phyloP scores from a whole-genome alignment of 139 green algal species.

The Gonium pectorale region DNA sequence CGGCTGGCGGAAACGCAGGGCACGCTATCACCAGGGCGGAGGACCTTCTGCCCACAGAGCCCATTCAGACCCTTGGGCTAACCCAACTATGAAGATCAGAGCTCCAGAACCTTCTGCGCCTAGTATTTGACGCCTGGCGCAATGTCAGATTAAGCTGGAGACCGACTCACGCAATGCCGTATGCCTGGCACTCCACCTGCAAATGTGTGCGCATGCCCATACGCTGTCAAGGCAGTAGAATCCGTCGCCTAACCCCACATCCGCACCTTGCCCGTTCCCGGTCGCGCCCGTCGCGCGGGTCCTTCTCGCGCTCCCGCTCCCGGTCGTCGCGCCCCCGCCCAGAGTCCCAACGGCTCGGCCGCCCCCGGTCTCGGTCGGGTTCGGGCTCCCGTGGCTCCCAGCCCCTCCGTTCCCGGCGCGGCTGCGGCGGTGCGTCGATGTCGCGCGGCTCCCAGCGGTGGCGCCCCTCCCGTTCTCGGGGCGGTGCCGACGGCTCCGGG shows the following conservation, averaged over 20 bases:
- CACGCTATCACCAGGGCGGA: too few relatives aligned
- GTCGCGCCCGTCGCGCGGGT: not conserved
- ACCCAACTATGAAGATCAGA: too few relatives aligned
- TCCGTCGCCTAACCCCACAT: not conserved
- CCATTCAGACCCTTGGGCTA: too few relatives aligned
- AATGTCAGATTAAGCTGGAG: too few relatives aligned
- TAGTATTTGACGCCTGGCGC: too few relatives aligned
- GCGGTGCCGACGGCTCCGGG: not conserved
- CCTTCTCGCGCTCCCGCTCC: not conserved
- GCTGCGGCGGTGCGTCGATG: not conserved
- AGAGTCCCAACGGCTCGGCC: slow-evolving; percentile 8
- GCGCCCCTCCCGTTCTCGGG: not conserved
- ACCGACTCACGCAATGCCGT: too few relatives aligned
- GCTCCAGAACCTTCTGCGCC: too few relatives aligned
- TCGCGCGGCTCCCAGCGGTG: slow-evolving; percentile 18
- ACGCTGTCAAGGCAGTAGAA: too few relatives aligned
- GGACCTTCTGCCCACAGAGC: too few relatives aligned
- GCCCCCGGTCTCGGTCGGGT: slow-evolving; percentile 1
- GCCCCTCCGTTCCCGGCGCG: not conserved
- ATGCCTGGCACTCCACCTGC: too few relatives aligned
- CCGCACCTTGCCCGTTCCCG: slow-evolving; percentile 13
- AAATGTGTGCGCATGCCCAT: too few relatives aligned
- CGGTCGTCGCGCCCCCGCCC: not conserved
- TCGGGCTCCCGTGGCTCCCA: slow-evolving; percentile 32
- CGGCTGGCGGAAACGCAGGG: too few relatives aligned